Conservation (phyloP, 2,329 filamentous ascomycete species). For the Leptosphaerulina australis region DNA sequence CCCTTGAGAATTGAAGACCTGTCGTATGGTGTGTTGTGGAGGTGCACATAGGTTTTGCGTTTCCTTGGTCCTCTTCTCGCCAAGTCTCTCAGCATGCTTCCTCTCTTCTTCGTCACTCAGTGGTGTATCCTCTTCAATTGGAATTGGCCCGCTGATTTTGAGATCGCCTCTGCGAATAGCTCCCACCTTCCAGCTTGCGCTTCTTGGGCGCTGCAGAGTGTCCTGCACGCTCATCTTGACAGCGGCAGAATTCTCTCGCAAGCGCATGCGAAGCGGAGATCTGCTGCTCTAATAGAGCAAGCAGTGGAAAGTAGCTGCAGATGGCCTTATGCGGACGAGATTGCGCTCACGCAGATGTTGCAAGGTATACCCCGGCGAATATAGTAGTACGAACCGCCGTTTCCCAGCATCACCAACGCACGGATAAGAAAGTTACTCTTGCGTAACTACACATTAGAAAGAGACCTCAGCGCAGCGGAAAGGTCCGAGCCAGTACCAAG, state of each 20-base stretch:
- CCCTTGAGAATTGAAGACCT: conserved; percentile 12
- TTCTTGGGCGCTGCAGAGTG: conserved; percentile 34
- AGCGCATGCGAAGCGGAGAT: conserved; percentile 40
- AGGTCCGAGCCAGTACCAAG: neutral
- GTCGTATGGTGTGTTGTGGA: conserved; percentile 20
- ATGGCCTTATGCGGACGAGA: conserved; percentile 29
- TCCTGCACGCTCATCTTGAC: conserved; percentile 40
- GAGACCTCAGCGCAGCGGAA: conserved; percentile 7
- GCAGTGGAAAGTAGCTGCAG: conserved; percentile 15
- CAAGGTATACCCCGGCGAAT: conserved; percentile 30
- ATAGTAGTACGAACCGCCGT: conserved; percentile 16
- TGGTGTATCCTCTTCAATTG: conserved; percentile 46
- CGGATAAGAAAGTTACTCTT: conserved; percentile 9
- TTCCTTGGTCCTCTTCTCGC: conserved; percentile 18
- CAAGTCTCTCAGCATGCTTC: conserved; percentile 36
- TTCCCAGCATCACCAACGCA: conserved; percentile 26
- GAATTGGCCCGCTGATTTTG: conserved; percentile 49
- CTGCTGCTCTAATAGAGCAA: conserved; percentile 20
- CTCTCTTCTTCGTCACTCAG: conserved; percentile 45
- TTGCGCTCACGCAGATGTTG: conserved; percentile 32
- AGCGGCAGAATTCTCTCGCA: conserved; percentile 38
- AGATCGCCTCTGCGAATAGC: conserved; percentile 48
- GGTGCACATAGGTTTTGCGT: conserved; percentile 24
- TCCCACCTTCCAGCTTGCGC: conserved; percentile 48
- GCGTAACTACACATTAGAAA: conserved; percentile 29